Conservation (phyloP, 495 filamentous ascomycete genomes). For the Astrocystis sublimbata region DNA sequence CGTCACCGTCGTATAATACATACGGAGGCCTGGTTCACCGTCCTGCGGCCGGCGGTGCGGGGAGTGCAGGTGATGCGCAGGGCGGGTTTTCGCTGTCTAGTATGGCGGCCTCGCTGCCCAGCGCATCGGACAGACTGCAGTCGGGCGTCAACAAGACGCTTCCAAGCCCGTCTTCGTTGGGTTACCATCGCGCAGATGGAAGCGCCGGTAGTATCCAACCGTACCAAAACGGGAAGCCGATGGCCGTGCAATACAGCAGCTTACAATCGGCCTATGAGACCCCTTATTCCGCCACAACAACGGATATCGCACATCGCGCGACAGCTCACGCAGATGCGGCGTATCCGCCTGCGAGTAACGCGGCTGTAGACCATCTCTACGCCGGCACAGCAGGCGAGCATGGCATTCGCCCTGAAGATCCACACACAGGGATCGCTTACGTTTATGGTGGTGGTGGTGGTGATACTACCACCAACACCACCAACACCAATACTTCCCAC, state of each 20-base stretch:
- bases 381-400: conserved; percentile 16
- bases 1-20: conserved; percentile 27
- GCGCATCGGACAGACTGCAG: conserved; percentile 33
- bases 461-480: conserved; percentile 24
- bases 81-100: conserved; percentile 42
- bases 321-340: conserved; percentile 14
- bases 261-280: conserved; percentile 23
- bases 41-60: conserved; percentile 17
- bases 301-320: conserved; percentile 13
- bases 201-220: conserved; percentile 24
- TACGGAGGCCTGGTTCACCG: conserved; percentile 40
- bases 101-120: conserved; percentile 43
- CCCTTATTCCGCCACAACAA: conserved; percentile 13
- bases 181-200: too few species aligned
- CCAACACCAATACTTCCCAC: conserved; percentile 16
- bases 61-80: conserved; percentile 27
- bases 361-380: conserved; percentile 20
- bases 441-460: too few species aligned
- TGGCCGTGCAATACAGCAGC: conserved; percentile 23
- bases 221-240: conserved; percentile 20
- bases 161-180: conserved; percentile 29
- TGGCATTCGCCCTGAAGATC: conserved; percentile 25
- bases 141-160: conserved; percentile 31
- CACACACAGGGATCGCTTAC: conserved; percentile 23
- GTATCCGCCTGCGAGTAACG: conserved; percentile 7